These are phyloP conservation scores for Chloropicon primus DNA, from an alignment of 139 green algal species.

Conservation along the genomic window DNA sequence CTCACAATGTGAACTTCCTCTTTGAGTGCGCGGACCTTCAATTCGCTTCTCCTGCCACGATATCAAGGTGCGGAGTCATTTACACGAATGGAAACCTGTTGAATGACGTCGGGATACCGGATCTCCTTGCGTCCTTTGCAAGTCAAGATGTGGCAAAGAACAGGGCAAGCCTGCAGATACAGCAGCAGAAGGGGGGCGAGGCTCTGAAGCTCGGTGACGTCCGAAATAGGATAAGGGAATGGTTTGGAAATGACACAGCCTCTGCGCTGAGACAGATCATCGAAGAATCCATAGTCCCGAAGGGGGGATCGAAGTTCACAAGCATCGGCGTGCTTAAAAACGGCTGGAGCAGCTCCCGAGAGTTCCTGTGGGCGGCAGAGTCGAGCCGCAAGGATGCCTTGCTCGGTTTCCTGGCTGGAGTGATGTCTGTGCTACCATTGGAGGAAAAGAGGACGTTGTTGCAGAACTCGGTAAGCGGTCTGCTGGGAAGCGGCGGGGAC, in stretches of 20 bases:
- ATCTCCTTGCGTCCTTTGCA: neutral
- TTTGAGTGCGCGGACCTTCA: conserved; percentile 69
- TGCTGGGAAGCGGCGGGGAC: neutral
- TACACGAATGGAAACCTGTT: conserved; percentile 1
- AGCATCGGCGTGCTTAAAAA: neutral
- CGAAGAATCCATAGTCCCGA: neutral
- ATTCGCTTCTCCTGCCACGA: conserved; percentile 67
- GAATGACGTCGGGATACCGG: neutral
- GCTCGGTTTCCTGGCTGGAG: neutral
- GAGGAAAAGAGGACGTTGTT: neutral
- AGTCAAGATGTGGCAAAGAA: neutral
- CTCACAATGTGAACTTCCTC: conserved; percentile 70
- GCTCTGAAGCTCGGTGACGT: neutral
- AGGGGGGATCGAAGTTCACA: neutral
- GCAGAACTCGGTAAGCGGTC: neutral
- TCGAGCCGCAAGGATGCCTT: neutral
- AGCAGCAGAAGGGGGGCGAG: neutral
- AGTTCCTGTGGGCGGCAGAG: neutral
- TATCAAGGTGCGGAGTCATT: conserved; percentile 38
- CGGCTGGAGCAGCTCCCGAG: neutral
- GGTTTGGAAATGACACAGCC: neutral
- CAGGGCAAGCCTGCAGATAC: neutral
- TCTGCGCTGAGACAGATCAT: neutral
- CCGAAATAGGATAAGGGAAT: neutral
- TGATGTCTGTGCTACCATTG: neutral